A percentile compares a stretch with the other conserved stretches of the same genome.
phyloP scores from a whole-genome alignment of 352 stramenopile species.

The Globisporangium cederbergense region DNA sequence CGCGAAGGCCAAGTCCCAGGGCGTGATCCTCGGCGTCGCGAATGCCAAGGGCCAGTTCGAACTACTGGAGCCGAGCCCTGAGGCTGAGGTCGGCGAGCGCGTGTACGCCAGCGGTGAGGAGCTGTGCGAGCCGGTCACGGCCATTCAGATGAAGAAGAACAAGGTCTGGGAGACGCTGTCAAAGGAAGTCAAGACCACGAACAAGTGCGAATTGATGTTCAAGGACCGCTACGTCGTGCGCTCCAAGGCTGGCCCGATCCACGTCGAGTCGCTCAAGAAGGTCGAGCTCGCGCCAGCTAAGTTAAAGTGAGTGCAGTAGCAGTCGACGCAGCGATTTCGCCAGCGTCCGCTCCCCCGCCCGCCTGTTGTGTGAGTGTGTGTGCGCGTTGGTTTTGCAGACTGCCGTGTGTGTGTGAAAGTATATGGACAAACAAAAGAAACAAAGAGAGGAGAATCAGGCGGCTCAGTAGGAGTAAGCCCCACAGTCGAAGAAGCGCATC shows the following conservation, averaged over 20 bases:
- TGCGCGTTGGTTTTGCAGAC: neutral
- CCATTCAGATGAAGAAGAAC: slow-evolving; percentile 86
- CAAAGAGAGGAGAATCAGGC: too few species aligned
- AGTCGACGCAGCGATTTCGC: neutral
- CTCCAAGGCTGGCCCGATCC: slow-evolving; percentile 47
- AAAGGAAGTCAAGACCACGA: slow-evolving; percentile 77
- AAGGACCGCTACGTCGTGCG: slow-evolving; percentile 55
- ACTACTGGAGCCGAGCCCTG: slow-evolving; percentile 54
- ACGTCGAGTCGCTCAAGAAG: slow-evolving; percentile 68
- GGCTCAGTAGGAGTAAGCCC: too few species aligned
- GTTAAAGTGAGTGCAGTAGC: slow-evolving; percentile 16
- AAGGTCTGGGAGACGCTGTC: slow-evolving; percentile 74
- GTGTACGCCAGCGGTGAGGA: slow-evolving; percentile 74
- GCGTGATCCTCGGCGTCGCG: slow-evolving; percentile 47
- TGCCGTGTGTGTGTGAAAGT: slow-evolving; percentile 6
- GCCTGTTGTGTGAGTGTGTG: neutral
- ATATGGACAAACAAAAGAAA: neutral
- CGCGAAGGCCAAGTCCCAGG: slow-evolving; percentile 56
- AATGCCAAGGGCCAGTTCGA: slow-evolving; percentile 60
- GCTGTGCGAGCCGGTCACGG: slow-evolving; percentile 60
- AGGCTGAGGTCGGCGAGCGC: slow-evolving; percentile 67
- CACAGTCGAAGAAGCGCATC: too few species aligned
- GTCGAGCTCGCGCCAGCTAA: slow-evolving; percentile 23
- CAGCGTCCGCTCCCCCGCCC: neutral
- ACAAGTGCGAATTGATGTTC: slow-evolving; percentile 75